A percentile compares a stretch with the other conserved stretches of the same genome.
These are phyloP conservation scores for Colletotrichum cuscutae DNA, from an alignment of 2,329 filamentous ascomycete species.

Conservation along the genomic window DNA sequence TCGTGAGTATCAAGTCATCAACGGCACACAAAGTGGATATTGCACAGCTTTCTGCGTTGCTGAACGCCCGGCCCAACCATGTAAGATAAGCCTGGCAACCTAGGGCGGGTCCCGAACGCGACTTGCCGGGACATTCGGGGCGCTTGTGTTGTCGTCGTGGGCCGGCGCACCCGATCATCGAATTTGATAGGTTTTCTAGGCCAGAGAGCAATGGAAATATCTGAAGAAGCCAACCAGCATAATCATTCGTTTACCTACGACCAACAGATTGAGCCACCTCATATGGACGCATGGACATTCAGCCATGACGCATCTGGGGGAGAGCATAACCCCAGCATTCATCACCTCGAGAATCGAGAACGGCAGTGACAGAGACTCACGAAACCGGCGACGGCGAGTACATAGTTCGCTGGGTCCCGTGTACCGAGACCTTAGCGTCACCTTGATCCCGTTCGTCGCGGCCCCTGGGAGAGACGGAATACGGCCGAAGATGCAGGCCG, in stretches of 20 bases:
- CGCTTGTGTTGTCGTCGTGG: slow-evolving; percentile 28
- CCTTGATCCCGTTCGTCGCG: not conserved
- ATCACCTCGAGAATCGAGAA: not conserved
- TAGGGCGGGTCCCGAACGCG: not conserved
- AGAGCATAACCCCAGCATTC: not conserved
- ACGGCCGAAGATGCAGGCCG: not conserved
- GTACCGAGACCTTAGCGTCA: slow-evolving; percentile 5
- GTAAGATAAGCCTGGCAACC: not conserved
- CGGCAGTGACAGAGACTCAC: not conserved
- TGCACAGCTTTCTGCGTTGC: slow-evolving; percentile 2
- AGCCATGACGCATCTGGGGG: not conserved
- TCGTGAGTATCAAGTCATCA: not conserved
- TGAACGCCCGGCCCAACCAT: not conserved
- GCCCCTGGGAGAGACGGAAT: not conserved
- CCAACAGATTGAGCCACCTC: not conserved
- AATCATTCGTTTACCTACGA: not conserved
- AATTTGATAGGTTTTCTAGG: not conserved
- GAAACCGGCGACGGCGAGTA: not conserved
- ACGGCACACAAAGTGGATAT: slow-evolving; percentile 2
- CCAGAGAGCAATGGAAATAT: not conserved
- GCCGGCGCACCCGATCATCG: slow-evolving; percentile 13
- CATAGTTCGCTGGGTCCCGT: not conserved
- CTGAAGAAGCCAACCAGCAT: not conserved
- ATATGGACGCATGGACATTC: not conserved
- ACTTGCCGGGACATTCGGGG: slow-evolving; percentile 19